These are phyloP conservation scores for Metschnikowia similis DNA, from an alignment of 805 yeast genomes.

Conservation along the genomic window DNA sequence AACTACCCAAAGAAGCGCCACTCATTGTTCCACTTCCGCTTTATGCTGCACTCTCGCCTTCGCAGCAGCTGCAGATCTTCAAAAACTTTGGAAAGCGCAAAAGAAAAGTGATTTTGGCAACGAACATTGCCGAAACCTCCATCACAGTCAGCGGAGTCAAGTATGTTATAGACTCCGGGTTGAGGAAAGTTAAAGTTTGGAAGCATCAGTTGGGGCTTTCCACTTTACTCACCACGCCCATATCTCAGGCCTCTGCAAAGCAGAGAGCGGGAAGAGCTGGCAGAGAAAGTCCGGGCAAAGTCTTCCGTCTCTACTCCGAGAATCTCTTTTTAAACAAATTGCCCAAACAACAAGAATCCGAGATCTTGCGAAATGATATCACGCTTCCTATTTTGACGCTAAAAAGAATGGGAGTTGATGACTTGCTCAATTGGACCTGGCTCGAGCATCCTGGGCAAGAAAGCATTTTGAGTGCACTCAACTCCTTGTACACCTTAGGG, in stretches of 20 bases:
- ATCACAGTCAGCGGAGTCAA: constrained; percentile 92
- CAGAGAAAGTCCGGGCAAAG: constrained; percentile 87
- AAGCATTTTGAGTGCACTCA: constrained; percentile 69
- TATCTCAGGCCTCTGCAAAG: constrained; percentile 89
- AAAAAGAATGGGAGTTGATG: constrained; percentile 78
- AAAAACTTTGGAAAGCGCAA: constrained; percentile 55
- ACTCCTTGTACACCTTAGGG: constrained; percentile 69
- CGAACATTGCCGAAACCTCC: constrained; percentile 97
- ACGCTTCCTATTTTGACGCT: constrained; percentile 79
- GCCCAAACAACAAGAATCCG: constrained; percentile 85
- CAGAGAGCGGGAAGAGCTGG: constrained; percentile 99
- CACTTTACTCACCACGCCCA: constrained; percentile 86
- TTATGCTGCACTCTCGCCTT: constrained; percentile 90
- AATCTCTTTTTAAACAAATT: constrained; percentile 52
- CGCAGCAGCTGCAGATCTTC: constrained; percentile 79
- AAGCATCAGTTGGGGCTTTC: constrained; percentile 88
- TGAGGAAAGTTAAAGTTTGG: constrained; percentile 93
- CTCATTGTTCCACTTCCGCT: constrained; percentile 72
- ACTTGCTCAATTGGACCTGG: constrained; percentile 88
- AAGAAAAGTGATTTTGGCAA: constrained; percentile 85
- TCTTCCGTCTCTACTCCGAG: constrained; percentile 80
- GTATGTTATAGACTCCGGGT: constrained; percentile 89
- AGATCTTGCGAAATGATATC: constrained; percentile 81
- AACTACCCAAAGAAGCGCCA: constrained; percentile 73
- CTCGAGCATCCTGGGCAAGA: constrained; percentile 83